Base-by-base conservation (phyloP, 768 basidiomycete genomes). In the Russula dissimulans region DNA sequence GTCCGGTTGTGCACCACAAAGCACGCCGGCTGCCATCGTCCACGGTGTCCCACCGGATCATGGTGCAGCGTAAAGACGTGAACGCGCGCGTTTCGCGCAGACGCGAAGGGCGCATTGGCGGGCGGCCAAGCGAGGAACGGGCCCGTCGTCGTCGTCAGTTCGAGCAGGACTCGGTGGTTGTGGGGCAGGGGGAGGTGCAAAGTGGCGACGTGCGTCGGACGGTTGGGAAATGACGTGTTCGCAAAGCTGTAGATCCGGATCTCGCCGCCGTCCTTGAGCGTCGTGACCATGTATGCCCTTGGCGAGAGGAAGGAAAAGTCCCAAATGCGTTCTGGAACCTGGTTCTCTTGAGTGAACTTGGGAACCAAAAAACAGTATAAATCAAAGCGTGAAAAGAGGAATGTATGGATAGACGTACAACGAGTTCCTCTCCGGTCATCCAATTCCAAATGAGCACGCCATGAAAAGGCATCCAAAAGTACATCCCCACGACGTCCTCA, bases 401-500 rank as follows among this genome's bases (percentile, higher is more conserved):
- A 9, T 48, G 12, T n/a, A 12, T n/a, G n/a, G 11, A 14, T 14
- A 36, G 38, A 72, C 78, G 43, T 63, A 82, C 82, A 49, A 77
- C 72, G 45, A 81, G 63, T 10, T 71, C 11, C 11, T 67, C 61
- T 0, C 78, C 80, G 0, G 71, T 76, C 58, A 68, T 74, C 83
- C 83, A 84, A 54, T 81, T 78, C 80, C 81, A 84, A 5, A 79
- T 69, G 22, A 79, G 38, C 5, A 79, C 65, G 1, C 73, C 71
- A 2, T 64, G 73, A 67, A n/a, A 67, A 66, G 36, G 68, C 26
- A 69, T 51, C 65, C 71, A 75, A 55, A 74, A 74, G 68, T 79
- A 78, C 51, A 81, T 68, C 5, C 77, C 82, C 36, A 86, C 66
- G 34, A 82, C 71, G 60, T 85, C 83, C 29, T 78, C 76, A 2